phyloP scores from a whole-genome alignment of 768 basidiomycete genomes.

The Suillus weaverae region DNA sequence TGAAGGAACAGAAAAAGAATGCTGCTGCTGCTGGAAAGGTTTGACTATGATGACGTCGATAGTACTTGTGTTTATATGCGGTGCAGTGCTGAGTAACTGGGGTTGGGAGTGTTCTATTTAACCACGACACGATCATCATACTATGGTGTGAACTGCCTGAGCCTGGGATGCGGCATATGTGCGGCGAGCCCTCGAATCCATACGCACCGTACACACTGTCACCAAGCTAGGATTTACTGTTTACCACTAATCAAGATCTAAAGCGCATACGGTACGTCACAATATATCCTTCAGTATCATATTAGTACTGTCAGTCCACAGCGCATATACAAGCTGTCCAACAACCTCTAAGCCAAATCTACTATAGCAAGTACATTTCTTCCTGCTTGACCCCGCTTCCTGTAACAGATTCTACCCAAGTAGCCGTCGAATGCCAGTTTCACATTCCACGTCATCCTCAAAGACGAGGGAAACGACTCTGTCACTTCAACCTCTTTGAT shows the following conservation, averaged over 20 bases:
- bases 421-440: slow-evolving; percentile 1
- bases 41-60: background rate
- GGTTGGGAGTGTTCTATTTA: background rate
- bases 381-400: background rate
- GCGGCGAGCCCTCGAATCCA: background rate
- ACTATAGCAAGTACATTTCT: slow-evolving; percentile 2
- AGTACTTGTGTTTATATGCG: background rate
- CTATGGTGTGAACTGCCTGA: background rate
- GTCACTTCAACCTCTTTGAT: slow-evolving; percentile 5
- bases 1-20: slow-evolving; percentile 80
- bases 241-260: background rate
- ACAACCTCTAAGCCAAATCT: background rate
- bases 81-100: background rate
- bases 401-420: slow-evolving; percentile 1
- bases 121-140: background rate
- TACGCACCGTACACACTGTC: background rate
- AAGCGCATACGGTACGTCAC: background rate
- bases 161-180: no score
- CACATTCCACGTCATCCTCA: slow-evolving; percentile 5
- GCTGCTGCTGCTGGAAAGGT: slow-evolving; percentile 17
- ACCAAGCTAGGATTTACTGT: background rate
- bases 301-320: background rate
- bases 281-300: background rate
- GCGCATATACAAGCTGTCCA: no score
- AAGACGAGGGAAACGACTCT: slow-evolving; percentile 2